Percentiles rank a stretch among this genome's conserved stretches.
phyloP scores from a whole-genome alignment of 192 early-diverging fungal genomes.

The Dimargaris xerosporica region DNA sequence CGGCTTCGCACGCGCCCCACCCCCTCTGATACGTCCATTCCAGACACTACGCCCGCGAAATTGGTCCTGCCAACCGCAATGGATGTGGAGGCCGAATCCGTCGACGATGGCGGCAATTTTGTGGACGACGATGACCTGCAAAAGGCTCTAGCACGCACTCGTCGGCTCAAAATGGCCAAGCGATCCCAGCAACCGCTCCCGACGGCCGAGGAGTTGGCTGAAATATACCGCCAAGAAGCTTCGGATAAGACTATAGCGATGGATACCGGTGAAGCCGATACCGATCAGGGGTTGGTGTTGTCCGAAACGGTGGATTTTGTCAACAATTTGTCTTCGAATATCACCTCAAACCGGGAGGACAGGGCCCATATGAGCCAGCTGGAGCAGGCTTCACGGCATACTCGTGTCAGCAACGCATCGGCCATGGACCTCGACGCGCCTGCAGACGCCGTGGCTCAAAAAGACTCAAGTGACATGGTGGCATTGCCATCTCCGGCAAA shows the following conservation, averaged over 20 bases:
- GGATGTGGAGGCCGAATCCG: constrained; percentile 18
- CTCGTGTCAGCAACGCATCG: background rate
- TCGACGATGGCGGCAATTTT: constrained; percentile 46
- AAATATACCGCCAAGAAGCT: constrained; percentile 13
- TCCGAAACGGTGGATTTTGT: constrained; percentile 86
- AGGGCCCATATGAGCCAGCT: constrained; percentile 13
- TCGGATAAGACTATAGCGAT: constrained; percentile 29
- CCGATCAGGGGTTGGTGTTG: constrained; percentile 34
- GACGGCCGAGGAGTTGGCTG: constrained; percentile 14
- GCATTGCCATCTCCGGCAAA: too few species aligned
- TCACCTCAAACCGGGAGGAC: constrained; percentile 3
- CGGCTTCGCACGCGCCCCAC: too few species aligned
- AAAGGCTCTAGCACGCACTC: constrained; percentile 55
- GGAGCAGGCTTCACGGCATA: background rate
- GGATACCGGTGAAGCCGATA: constrained; percentile 16
- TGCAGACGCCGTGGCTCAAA: background rate
- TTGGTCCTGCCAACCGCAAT: background rate
- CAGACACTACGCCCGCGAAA: too few species aligned
- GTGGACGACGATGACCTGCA: constrained; percentile 96
- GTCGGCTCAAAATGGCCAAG: constrained; percentile 45
- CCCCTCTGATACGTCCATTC: too few species aligned
- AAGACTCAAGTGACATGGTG: too few species aligned
- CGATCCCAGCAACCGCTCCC: constrained; percentile 20
- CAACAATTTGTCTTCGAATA: constrained; percentile 28
- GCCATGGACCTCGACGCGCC: background rate